These are phyloP conservation scores for Candida anutae DNA, from an alignment of 1,139 yeast species.

Conservation along the genomic window DNA sequence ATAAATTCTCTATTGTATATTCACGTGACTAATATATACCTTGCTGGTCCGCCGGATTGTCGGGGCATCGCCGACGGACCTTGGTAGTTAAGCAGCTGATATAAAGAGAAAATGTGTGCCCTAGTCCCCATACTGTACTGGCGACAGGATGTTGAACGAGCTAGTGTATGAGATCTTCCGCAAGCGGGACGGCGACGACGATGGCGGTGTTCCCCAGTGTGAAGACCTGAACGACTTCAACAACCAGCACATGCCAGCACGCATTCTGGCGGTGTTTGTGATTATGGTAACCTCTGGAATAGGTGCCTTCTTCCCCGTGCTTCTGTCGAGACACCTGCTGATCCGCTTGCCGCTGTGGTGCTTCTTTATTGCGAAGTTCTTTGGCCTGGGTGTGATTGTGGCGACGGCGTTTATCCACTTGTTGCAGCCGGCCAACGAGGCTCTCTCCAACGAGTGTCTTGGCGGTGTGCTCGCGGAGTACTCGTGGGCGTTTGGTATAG, in stretches of 20 bases:
- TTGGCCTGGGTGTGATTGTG: slow-evolving; percentile 88
- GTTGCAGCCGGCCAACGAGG: slow-evolving; percentile 67
- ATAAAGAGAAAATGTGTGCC: no score
- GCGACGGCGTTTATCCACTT: slow-evolving; percentile 87
- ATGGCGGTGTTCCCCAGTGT: slow-evolving; percentile 11
- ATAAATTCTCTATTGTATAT: no score
- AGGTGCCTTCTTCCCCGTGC: slow-evolving; percentile 54
- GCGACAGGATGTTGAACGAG: slow-evolving; percentile 3
- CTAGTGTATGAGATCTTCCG: slow-evolving; percentile 3
- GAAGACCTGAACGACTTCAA: slow-evolving; percentile 29
- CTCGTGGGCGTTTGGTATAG: slow-evolving; percentile 61
- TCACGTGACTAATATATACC: no score
- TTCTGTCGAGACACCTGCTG: slow-evolving; percentile 47
- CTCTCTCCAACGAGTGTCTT: slow-evolving; percentile 44
- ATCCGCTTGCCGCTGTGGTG: slow-evolving; percentile 52
- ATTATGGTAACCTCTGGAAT: slow-evolving; percentile 49
- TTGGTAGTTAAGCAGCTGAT: no score
- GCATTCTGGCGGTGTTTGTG: slow-evolving; percentile 69
- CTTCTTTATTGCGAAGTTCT: slow-evolving; percentile 68
- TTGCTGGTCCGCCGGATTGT: no score
- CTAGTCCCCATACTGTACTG: no score
- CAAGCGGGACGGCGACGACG: slow-evolving; percentile 18
- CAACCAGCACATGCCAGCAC: slow-evolving; percentile 45
- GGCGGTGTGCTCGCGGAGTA: slow-evolving; percentile 47
- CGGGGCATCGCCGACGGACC: no score